These are phyloP conservation scores for Sclerotinia nivalis DNA, from an alignment of 2,329 filamentous ascomycete genomes.

Conservation along the genomic window DNA sequence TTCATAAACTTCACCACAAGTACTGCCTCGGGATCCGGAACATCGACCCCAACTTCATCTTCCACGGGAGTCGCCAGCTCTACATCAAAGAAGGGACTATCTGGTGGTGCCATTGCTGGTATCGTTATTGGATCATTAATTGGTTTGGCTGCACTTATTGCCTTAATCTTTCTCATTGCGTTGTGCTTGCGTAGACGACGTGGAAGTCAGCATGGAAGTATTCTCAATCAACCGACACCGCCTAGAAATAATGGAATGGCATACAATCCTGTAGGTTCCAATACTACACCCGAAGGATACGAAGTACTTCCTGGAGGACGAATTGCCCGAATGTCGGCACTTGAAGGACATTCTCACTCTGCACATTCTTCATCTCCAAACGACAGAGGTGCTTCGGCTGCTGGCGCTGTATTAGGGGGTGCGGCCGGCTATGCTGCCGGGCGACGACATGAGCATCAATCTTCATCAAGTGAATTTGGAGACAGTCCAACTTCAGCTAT, in stretches of 20 bases:
- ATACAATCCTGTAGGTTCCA: constrained; percentile 44
- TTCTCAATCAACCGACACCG: constrained; percentile 89
- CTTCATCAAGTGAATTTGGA: constrained; percentile 67
- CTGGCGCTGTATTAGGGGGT: constrained; percentile 42
- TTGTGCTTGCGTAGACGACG: constrained; percentile 53
- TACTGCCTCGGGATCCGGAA: constrained; percentile 50
- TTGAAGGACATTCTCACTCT: constrained; percentile 72
- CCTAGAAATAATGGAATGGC: constrained; percentile 51
- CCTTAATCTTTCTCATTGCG: constrained; percentile 62
- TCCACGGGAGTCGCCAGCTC: constrained; percentile 23
- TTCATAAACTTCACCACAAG: constrained; percentile 63
- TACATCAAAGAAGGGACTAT: constrained; percentile 52
- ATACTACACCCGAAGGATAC: constrained; percentile 52
- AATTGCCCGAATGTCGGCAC: constrained; percentile 91
- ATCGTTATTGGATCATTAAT: constrained; percentile 80
- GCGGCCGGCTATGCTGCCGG: constrained; percentile 51
- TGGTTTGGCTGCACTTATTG: constrained; percentile 68
- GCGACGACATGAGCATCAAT: constrained; percentile 50
- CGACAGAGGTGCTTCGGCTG: constrained; percentile 21
- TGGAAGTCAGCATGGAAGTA: constrained; percentile 64
- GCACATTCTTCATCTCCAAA: constrained; percentile 57
- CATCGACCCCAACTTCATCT: constrained; percentile 34
- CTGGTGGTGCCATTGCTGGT: constrained; percentile 86
- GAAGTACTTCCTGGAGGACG: constrained; percentile 82
- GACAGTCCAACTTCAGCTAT: constrained; percentile 66